Percentiles rank a stretch among this genome's conserved stretches.
phyloP scores from a whole-genome alignment of 2,329 filamentous ascomycete genomes.

The Mariannaea sp. region DNA sequence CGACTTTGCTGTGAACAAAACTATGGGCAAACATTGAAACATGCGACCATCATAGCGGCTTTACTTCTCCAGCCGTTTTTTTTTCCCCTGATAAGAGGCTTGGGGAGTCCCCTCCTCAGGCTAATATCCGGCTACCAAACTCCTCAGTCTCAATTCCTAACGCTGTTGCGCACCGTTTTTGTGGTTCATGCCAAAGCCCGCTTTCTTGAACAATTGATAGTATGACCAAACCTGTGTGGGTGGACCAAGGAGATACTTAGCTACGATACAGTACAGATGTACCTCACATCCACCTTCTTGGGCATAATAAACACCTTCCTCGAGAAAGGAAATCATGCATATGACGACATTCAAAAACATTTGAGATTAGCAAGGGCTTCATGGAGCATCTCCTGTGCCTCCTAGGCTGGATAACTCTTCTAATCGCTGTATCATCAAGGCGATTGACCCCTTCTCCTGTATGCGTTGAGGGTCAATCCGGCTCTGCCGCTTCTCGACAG shows the following conservation, averaged over 20 bases:
- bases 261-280: no score
- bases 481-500: not conserved
- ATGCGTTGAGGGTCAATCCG: not conserved
- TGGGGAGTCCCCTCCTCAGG: no score
- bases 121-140: not conserved
- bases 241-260: not conserved
- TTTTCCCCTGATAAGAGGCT: conserved; percentile 14
- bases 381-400: no score
- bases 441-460: not conserved
- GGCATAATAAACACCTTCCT: no score
- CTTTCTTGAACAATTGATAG: not conserved
- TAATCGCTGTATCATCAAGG: not conserved
- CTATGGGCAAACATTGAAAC: not conserved
- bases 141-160: not conserved
- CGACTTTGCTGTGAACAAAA: conserved; percentile 2
- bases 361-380: no score
- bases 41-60: conserved; percentile 7
- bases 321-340: conserved; percentile 1
- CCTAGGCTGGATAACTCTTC: not conserved
- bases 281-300: no score
- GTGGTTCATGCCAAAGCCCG: conserved; percentile 7
- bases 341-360: not conserved
- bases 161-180: conserved; percentile 8
- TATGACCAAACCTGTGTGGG: conserved; percentile 1
- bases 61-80: conserved; percentile 9